phyloP scores from a whole-genome alignment of 2,329 filamentous ascomycete genomes.

The Ceratocystis cacaofunesta region DNA sequence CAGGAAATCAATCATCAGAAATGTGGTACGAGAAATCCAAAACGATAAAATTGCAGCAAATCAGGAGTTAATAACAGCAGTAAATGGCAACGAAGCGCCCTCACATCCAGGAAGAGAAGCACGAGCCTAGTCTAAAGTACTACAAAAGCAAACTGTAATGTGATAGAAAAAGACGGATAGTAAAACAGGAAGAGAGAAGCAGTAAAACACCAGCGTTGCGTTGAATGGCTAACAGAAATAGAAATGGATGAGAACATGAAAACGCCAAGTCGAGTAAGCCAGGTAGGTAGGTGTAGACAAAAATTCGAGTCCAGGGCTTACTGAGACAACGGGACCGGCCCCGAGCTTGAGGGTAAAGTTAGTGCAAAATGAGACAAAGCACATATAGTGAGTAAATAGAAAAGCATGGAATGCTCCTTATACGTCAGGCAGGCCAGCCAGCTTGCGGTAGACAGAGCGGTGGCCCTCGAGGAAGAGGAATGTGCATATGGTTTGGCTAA shows the following conservation, averaged over 20 bases:
- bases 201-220: not conserved
- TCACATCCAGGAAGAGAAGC: not conserved
- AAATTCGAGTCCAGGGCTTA: not conserved
- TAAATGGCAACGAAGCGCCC: not conserved
- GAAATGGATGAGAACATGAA: not conserved
- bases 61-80: not conserved
- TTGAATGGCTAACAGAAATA: not conserved
- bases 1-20: not conserved
- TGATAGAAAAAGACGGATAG: not conserved
- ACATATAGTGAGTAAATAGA: constrained; percentile 19
- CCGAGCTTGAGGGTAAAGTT: constrained; percentile 7
- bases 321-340: not conserved
- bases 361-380: constrained; percentile 20
- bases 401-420: constrained; percentile 15
- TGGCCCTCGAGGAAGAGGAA: constrained; percentile 80
- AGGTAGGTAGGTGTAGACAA: constrained; percentile 2
- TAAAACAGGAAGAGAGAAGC: not conserved
- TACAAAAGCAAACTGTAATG: not conserved
- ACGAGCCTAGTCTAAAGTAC: constrained; percentile 3
- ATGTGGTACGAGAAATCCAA: not conserved
- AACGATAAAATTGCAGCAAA: not conserved
- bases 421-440: constrained; percentile 30
- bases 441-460: constrained; percentile 56
- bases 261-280: constrained; percentile 3
- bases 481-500: constrained; percentile 67